A percentile compares a stretch with the other conserved stretches of the same genome.
Conservation (phyloP, 2,329 filamentous ascomycete genomes). For the Phaeosphaeria sp. region DNA sequence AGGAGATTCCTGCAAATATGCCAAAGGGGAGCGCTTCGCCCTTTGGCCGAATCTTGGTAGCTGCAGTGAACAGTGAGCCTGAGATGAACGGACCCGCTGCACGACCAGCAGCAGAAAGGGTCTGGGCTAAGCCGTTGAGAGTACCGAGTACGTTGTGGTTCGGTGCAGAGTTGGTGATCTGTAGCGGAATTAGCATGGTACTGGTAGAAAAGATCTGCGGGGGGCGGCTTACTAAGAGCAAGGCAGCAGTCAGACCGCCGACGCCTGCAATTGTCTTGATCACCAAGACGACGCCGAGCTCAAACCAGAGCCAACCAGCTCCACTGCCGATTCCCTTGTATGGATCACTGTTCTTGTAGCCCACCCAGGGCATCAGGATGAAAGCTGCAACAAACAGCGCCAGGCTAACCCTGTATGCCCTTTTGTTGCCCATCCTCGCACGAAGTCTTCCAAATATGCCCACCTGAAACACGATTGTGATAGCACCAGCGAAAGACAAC, state of each 20-base stretch:
- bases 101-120: slow-evolving; percentile 86
- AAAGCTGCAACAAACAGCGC: slow-evolving; percentile 83
- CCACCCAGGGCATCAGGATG: slow-evolving; percentile 86
- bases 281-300: slow-evolving; percentile 80
- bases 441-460: slow-evolving; percentile 82
- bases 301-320: slow-evolving; percentile 75
- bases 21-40: slow-evolving; percentile 88
- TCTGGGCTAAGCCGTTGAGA: slow-evolving; percentile 92
- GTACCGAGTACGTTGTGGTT: slow-evolving; percentile 86
- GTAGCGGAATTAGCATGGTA: slow-evolving; percentile 16
- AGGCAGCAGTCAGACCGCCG: slow-evolving; percentile 85
- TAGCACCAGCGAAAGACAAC: slow-evolving; percentile 80
- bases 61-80: slow-evolving; percentile 82
- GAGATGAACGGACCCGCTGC: slow-evolving; percentile 89
- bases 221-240: slow-evolving; percentile 72
- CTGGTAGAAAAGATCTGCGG: background rate
- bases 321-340: slow-evolving; percentile 63
- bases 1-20: slow-evolving; percentile 81
- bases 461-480: slow-evolving; percentile 90
- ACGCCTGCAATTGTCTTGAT: slow-evolving; percentile 91
- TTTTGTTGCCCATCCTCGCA: slow-evolving; percentile 80
- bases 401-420: slow-evolving; percentile 79
- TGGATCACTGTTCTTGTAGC: slow-evolving; percentile 68
- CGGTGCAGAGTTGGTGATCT: slow-evolving; percentile 94
- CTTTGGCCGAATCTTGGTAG: slow-evolving; percentile 74